A percentile compares a stretch with the other conserved stretches of the same genome.
phyloP scores from a whole-genome alignment of 805 yeast genomes.

The Blastobotrys parvus region DNA sequence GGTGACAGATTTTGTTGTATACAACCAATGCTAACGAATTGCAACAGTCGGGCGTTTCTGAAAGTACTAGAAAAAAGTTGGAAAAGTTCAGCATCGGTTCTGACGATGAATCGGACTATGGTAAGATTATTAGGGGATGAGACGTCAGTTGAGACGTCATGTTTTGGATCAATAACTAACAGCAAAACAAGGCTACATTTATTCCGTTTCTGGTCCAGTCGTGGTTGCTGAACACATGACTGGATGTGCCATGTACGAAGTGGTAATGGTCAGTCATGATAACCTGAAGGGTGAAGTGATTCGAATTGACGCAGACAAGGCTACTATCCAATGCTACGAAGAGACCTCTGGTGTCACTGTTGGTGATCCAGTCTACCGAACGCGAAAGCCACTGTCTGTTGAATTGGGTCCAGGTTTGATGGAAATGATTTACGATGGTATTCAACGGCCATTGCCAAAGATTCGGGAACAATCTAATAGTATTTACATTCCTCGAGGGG shows the following conservation, averaged over 20 bases:
- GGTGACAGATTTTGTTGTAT: no score
- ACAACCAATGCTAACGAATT: no score
- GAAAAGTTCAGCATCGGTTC: conserved; percentile 75
- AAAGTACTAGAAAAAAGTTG: conserved; percentile 91
- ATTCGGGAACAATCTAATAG: conserved; percentile 82
- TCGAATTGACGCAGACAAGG: conserved; percentile 92
- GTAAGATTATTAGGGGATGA: conserved; percentile 33
- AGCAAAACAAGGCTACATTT: conserved; percentile 39
- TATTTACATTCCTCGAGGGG: conserved; percentile 97
- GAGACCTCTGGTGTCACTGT: conserved; percentile 99
- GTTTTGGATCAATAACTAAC: conserved; percentile 49
- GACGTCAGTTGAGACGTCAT: conserved; percentile 60
- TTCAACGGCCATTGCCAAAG: conserved; percentile 95
- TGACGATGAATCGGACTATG: conserved; percentile 69
- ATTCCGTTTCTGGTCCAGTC: conserved; percentile 97
- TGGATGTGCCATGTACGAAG: conserved; percentile 99
- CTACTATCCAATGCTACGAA: conserved; percentile 97
- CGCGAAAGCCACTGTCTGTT: conserved; percentile 98
- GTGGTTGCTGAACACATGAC: conserved; percentile 97
- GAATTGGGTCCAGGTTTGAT: conserved; percentile 98
- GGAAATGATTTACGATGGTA: conserved; percentile 99
- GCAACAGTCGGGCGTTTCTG: conserved; percentile 96
- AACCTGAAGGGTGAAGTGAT: conserved; percentile 97
- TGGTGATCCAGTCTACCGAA: conserved; percentile 97
- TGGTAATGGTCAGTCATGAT: conserved; percentile 96